These are phyloP conservation scores for Fusarium austroafricanum DNA, from an alignment of 2,329 filamentous ascomycete species.

Conservation along the genomic window DNA sequence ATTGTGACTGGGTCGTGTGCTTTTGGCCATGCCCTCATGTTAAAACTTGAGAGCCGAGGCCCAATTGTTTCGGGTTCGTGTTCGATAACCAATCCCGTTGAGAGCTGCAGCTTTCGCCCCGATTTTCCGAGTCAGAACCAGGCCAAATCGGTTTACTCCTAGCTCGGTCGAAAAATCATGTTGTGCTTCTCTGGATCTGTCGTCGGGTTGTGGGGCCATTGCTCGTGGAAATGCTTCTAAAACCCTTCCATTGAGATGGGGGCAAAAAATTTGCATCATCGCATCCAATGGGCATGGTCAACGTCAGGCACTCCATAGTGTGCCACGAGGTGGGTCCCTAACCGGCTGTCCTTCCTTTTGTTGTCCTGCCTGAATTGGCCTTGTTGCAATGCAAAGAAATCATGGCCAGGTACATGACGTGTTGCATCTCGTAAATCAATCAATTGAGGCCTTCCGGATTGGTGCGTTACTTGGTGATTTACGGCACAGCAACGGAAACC, in stretches of 20 bases:
- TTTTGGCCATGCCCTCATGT: conserved; percentile 20
- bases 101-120: conserved; percentile 13
- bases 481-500: conserved; percentile 16
- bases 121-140: conserved; percentile 35
- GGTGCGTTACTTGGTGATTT: background rate
- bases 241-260: conserved; percentile 43
- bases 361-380: conserved; percentile 41
- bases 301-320: conserved; percentile 31
- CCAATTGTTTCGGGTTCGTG: conserved; percentile 32
- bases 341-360: conserved; percentile 28
- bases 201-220: conserved; percentile 39
- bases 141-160: conserved; percentile 17
- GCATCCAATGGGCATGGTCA: conserved; percentile 42
- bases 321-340: conserved; percentile 19
- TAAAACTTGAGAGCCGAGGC: conserved; percentile 25
- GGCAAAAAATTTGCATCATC: conserved; percentile 46
- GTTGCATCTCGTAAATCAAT: conserved; percentile 18
- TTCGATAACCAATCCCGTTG: conserved; percentile 20
- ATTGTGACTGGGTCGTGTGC: conserved; percentile 28
- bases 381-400: conserved; percentile 42
- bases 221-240: conserved; percentile 39
- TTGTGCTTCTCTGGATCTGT: conserved; percentile 19
- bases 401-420: conserved; percentile 46
- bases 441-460: conserved; percentile 13
- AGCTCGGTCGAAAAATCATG: conserved; percentile 19